Percentiles rank a stretch among this genome's conserved stretches.
These are phyloP conservation scores for Bruguiera hainesii DNA, from an alignment of 441 rosid genomes.

Conservation along the genomic window DNA sequence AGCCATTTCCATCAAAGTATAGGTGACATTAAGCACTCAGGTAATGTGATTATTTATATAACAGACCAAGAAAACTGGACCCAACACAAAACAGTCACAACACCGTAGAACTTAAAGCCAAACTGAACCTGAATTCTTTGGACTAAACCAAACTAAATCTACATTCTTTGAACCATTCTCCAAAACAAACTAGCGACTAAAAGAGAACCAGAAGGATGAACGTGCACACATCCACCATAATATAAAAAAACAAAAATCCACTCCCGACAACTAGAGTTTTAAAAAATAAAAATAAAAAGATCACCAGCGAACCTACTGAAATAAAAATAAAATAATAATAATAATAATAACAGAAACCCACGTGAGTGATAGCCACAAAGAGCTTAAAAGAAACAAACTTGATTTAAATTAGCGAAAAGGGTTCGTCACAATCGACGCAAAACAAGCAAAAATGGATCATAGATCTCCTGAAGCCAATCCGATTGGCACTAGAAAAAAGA, in stretches of 20 bases:
- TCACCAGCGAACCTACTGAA: not conserved
- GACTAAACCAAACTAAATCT: too few species aligned
- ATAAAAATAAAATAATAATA: not conserved
- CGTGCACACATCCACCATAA: not conserved
- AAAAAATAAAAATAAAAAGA: not conserved
- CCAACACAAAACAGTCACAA: too few species aligned
- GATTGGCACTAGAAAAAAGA: not conserved
- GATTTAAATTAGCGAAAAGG: slow-evolving; percentile 3
- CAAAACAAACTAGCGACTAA: too few species aligned
- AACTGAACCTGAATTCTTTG: too few species aligned
- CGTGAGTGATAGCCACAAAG: not conserved
- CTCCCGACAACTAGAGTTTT: not conserved
- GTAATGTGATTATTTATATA: too few species aligned
- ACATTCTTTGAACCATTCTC: too few species aligned
- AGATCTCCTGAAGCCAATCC: slow-evolving; percentile 5
- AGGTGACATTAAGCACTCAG: too few species aligned
- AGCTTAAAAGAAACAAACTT: not conserved
- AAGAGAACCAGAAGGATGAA: too few species aligned
- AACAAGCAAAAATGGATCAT: not conserved
- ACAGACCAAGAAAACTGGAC: too few species aligned
- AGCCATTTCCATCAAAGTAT: too few species aligned
- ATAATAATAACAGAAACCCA: not conserved
- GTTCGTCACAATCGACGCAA: not conserved
- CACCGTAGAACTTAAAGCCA: too few species aligned
- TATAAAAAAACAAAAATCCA: not conserved